Evolutionary conservation across 2,329 filamentous ascomycete species (phyloP), one percentile per base, ranked within the genome.

Genomic region (Magnaporthiopsis poae): DNA sequence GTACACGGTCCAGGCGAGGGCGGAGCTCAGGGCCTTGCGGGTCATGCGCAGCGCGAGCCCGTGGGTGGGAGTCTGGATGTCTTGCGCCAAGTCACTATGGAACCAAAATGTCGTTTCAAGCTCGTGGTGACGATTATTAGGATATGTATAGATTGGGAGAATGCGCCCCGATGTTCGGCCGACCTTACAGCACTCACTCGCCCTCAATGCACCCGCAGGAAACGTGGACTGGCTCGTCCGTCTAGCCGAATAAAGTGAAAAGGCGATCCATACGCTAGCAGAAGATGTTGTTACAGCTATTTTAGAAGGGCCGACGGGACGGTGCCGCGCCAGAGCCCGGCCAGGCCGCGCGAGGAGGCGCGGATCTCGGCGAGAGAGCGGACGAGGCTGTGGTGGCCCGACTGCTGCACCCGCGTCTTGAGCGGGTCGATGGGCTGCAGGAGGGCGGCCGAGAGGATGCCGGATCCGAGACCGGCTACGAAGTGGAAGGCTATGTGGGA

Each of bases 1-100:
- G 74, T 99, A 99, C 60, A 97, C 83, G 12, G 94, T 98, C 95
- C 95, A 99, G 9, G 94, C 94, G 71, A 98, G 82, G n/a, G 95
- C 95, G 65, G 90, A 94, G 77, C 93, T 97, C 61, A 97, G 78
- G 5, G 92, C 94, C 77, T 99, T 99, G 71, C 95, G 84, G 62
- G 88, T 90, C 82, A 98, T 96, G 67, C 95, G 85, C 71, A 99
- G 80, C 1, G 86, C 91, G 66, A 99, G 77, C 0, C 95, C 95
- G 75, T n/a, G n/a, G n/a, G n/a, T n/a, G n/a, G n/a, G n/a, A n/a
- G n/a, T n/a, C n/a, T n/a, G n/a, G n/a, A n/a, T n/a, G n/a, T n/a
- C n/a, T n/a, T n/a, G n/a, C n/a, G n/a, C n/a, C n/a, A n/a, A n/a
- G n/a, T n/a, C n/a, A n/a, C n/a, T n/a, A n/a, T n/a, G n/a, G n/a